These are phyloP conservation scores for Zygosaccharomyces kombuchaensis DNA, from an alignment of 805 yeast species.

Conservation along the genomic window DNA sequence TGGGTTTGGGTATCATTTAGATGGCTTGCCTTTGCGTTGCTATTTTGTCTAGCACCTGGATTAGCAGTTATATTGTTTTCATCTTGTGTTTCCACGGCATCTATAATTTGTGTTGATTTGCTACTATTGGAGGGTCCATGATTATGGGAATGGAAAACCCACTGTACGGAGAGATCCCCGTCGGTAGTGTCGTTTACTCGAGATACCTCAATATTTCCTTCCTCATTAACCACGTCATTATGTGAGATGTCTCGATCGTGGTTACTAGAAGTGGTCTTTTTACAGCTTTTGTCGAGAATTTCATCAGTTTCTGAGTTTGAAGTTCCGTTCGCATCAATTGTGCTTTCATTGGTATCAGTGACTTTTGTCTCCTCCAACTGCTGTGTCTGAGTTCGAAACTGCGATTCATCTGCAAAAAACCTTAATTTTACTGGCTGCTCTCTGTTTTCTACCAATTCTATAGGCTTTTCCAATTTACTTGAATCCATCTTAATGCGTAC, in stretches of 20 bases:
- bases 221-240: background rate
- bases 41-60: background rate
- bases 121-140: constrained; percentile 11
- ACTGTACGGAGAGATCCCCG: constrained; percentile 15
- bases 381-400: background rate
- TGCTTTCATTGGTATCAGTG: background rate
- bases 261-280: background rate
- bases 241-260: background rate
- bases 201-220: constrained; percentile 2
- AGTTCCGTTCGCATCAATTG: background rate
- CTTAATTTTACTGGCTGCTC: background rate
- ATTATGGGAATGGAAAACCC: constrained; percentile 15
- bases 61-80: background rate
- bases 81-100: constrained; percentile 13
- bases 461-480: background rate
- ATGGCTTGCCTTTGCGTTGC: background rate
- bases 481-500: background rate
- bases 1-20: constrained; percentile 11
- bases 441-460: background rate
- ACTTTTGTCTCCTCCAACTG: background rate
- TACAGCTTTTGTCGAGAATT: background rate
- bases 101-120: constrained; percentile 22
- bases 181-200: constrained; percentile 20
- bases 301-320: background rate
- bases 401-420: background rate